These are phyloP conservation scores for Galerina marginata DNA, from an alignment of 768 basidiomycete genomes.

Conservation along the genomic window DNA sequence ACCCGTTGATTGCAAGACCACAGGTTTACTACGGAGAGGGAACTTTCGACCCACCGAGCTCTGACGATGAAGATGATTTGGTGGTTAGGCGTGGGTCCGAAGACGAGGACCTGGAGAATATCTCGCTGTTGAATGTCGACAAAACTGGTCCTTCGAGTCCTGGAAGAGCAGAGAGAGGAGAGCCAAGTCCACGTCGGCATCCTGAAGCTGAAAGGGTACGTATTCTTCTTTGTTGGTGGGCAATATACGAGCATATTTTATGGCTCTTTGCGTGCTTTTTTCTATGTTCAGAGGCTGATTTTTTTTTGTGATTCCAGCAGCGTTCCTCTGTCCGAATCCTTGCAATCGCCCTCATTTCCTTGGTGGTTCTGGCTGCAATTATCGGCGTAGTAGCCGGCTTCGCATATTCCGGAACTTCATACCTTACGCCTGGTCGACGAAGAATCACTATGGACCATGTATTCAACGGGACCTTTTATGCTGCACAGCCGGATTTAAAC, in stretches of 20 bases:
- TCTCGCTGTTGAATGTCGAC: slow-evolving; percentile 22
- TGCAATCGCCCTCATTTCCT: slow-evolving; percentile 59
- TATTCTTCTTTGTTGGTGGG: background rate
- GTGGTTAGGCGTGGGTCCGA: slow-evolving; percentile 22
- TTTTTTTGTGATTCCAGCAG: slow-evolving; percentile 36
- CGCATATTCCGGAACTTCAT: slow-evolving; percentile 64
- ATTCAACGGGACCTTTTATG: slow-evolving; percentile 87
- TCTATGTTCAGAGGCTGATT: background rate
- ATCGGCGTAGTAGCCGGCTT: slow-evolving; percentile 83
- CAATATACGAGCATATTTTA: background rate
- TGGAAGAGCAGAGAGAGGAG: slow-evolving; percentile 36
- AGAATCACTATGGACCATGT: slow-evolving; percentile 89
- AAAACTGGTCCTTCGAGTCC: slow-evolving; percentile 26
- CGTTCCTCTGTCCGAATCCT: slow-evolving; percentile 64
- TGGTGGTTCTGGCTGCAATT: slow-evolving; percentile 64
- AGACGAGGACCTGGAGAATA: slow-evolving; percentile 25
- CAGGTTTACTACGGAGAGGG: slow-evolving; percentile 74
- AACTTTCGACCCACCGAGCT: slow-evolving; percentile 77
- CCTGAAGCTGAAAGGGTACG: slow-evolving; percentile 23
- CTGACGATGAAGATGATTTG: slow-evolving; percentile 60
- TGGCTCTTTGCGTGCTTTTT: background rate
- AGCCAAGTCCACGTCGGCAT: slow-evolving; percentile 22
- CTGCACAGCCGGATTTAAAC: slow-evolving; percentile 52
- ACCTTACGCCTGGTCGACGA: slow-evolving; percentile 56
- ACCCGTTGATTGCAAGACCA: slow-evolving; percentile 30